phyloP scores from a whole-genome alignment of 805 yeast species.

The Saccharomycopsis sp. region DNA sequence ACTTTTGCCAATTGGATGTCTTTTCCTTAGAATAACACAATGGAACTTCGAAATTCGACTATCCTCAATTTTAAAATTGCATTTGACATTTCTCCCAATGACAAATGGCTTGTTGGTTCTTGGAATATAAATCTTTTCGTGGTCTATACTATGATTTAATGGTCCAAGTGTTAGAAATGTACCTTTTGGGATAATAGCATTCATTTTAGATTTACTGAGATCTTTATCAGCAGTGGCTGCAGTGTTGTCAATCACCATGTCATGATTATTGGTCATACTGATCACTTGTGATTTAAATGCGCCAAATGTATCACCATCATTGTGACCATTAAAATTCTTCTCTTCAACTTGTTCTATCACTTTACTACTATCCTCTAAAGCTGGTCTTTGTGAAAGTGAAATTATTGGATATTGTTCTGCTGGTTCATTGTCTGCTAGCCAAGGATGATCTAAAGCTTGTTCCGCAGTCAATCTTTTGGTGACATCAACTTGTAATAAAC shows the following conservation, averaged over 20 bases:
- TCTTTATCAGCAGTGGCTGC: too few species aligned
- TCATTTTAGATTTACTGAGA: neutral
- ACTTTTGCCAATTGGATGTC: constrained; percentile 49
- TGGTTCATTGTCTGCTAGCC: constrained; percentile 50
- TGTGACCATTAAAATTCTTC: too few species aligned
- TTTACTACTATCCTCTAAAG: neutral
- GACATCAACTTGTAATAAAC: constrained; percentile 74
- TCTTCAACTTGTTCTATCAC: too few species aligned
- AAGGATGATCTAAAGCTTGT: constrained; percentile 70
- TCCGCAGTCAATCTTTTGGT: constrained; percentile 62
- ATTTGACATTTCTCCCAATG: constrained; percentile 64
- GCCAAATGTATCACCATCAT: neutral
- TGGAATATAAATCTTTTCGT: constrained; percentile 47
- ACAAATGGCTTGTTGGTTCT: constrained; percentile 62
- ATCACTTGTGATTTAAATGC: neutral
- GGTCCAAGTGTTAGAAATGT: constrained; percentile 59
- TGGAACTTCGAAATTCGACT: constrained; percentile 79
- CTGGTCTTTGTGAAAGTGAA: neutral
- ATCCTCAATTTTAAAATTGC: constrained; percentile 59
- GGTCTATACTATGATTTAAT: constrained; percentile 36
- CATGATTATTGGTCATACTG: neutral
- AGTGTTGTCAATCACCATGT: constrained; percentile 1
- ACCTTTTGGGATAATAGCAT: constrained; percentile 39
- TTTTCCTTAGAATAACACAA: constrained; percentile 56
- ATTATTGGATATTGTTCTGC: neutral